phyloP scores from a whole-genome alignment of 2,329 filamentous ascomycete genomes.

The Pseudogymnoascus sp. region DNA sequence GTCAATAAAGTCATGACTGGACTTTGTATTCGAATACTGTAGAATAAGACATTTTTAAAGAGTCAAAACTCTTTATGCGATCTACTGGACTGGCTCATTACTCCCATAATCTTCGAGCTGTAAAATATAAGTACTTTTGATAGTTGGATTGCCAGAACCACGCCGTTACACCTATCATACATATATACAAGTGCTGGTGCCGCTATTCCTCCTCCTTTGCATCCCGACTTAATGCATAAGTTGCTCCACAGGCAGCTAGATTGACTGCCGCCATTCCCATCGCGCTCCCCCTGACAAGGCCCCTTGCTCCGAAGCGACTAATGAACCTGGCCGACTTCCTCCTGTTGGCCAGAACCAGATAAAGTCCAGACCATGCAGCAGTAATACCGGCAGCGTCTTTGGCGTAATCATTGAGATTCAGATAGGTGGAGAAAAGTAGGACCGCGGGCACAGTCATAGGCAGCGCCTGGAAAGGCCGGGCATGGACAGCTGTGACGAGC shows the following conservation, averaged over 20 bases:
- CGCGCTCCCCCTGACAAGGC: constrained; percentile 42
- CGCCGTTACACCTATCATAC: constrained; percentile 1
- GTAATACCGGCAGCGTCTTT: constrained; percentile 55
- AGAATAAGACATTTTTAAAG: neutral
- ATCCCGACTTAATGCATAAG: constrained; percentile 42
- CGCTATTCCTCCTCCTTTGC: constrained; percentile 21
- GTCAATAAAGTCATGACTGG: neutral
- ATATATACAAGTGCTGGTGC: constrained; percentile 4
- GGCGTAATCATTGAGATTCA: constrained; percentile 55
- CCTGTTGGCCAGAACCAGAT: constrained; percentile 53
- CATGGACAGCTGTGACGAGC: constrained; percentile 56
- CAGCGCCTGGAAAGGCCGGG: constrained; percentile 55
- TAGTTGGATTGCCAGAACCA: neutral
- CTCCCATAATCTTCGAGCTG: neutral
- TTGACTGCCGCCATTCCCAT: constrained; percentile 43
- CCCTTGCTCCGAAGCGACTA: constrained; percentile 41
- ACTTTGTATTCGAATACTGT: neutral
- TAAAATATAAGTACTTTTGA: neutral
- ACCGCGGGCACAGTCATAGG: constrained; percentile 61
- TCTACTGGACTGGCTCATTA: neutral
- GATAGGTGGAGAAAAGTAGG: constrained; percentile 56
- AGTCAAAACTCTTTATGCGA: neutral
- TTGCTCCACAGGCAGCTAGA: constrained; percentile 40
- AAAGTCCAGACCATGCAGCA: constrained; percentile 57
- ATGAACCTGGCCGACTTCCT: constrained; percentile 38